Evolutionary conservation across 1,284 basidiomycete species (phyloP).

Genomic region (Ceratobasidium sp.): DNA sequence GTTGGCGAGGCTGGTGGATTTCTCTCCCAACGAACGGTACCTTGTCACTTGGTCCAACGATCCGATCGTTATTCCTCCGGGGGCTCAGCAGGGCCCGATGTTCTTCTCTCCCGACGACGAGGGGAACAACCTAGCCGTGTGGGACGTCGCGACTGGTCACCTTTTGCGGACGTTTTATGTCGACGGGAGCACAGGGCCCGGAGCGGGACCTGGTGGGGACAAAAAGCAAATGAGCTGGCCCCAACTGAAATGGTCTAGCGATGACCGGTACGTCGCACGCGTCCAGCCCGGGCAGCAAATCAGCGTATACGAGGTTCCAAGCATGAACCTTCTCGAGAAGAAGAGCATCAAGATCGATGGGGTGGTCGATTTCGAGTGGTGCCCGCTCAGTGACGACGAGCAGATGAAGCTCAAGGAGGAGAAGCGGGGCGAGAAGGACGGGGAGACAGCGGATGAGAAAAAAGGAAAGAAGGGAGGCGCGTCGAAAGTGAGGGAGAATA

Average conservation of each 20-base stretch:
- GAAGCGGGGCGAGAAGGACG: slow-evolving; percentile 67
- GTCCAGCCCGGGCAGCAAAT: slow-evolving; percentile 92
- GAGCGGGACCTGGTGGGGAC: slow-evolving; percentile 66
- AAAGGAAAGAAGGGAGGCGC: slow-evolving; percentile 62
- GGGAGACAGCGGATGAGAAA: slow-evolving; percentile 70
- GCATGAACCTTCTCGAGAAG: slow-evolving; percentile 95
- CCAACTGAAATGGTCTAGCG: slow-evolving; percentile 96
- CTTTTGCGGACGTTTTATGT: slow-evolving; percentile 88
- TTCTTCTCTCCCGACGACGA: slow-evolving; percentile 95
- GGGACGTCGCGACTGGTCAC: slow-evolving; percentile 96
- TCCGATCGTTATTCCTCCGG: slow-evolving; percentile 81
- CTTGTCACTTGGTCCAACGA: slow-evolving; percentile 99
- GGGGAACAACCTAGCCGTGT: slow-evolving; percentile 97
- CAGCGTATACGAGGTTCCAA: slow-evolving; percentile 95
- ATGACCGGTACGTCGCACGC: slow-evolving; percentile 95
- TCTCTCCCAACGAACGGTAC: slow-evolving; percentile 97
- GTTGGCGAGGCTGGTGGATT: slow-evolving; percentile 95
- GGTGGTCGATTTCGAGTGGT: slow-evolving; percentile 99
- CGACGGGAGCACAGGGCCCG: slow-evolving; percentile 52
- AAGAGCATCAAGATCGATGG: slow-evolving; percentile 99
- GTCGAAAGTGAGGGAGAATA: slow-evolving; percentile 87
- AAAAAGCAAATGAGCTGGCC: slow-evolving; percentile 95
- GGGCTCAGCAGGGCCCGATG: slow-evolving; percentile 77
- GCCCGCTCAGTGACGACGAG: slow-evolving; percentile 82
- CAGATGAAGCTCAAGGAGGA: slow-evolving; percentile 27